Evolutionary conservation across 2,329 filamentous ascomycete genomes (phyloP).

Genomic region (Aspergillus costaricaensis): DNA sequence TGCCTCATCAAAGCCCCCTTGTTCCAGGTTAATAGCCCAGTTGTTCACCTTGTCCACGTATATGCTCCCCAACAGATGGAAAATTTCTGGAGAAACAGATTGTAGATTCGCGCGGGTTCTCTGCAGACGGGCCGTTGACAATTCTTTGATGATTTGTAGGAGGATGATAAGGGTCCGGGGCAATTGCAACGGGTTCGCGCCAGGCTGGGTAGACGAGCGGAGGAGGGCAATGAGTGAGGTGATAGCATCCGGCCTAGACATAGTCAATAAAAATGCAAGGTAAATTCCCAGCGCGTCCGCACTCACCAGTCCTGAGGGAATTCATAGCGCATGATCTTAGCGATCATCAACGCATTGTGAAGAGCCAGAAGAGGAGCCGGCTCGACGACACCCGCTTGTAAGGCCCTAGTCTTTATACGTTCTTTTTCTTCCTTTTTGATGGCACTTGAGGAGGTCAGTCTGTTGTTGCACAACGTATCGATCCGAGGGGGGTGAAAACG

Average conservation of each 20-base stretch:
- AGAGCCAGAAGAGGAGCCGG: constrained; percentile 73
- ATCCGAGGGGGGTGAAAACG: not conserved
- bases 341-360: constrained; percentile 83
- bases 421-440: constrained; percentile 71
- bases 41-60: constrained; percentile 72
- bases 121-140: constrained; percentile 75
- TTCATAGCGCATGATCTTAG: constrained; percentile 86
- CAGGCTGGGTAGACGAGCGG: constrained; percentile 54
- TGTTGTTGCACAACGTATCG: not conserved
- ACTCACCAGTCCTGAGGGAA: constrained; percentile 79
- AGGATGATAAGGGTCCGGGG: constrained; percentile 73
- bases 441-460: constrained; percentile 47
- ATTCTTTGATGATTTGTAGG: constrained; percentile 85
- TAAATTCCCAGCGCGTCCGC: too few relatives aligned
- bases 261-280: constrained; percentile 10
- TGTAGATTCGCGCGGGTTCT: constrained; percentile 76
- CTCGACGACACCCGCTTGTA: constrained; percentile 77
- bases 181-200: constrained; percentile 66
- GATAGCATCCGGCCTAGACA: constrained; percentile 50
- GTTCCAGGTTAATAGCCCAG: constrained; percentile 66
- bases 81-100: constrained; percentile 75
- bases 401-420: constrained; percentile 71
- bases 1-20: constrained; percentile 60
- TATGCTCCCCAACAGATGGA: constrained; percentile 75
- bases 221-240: constrained; percentile 62